Evolutionary conservation across 805 yeast genomes (phyloP), one percentile per base, ranked within the genome.

Genomic region (Metahyphopichia silvanorum): DNA sequence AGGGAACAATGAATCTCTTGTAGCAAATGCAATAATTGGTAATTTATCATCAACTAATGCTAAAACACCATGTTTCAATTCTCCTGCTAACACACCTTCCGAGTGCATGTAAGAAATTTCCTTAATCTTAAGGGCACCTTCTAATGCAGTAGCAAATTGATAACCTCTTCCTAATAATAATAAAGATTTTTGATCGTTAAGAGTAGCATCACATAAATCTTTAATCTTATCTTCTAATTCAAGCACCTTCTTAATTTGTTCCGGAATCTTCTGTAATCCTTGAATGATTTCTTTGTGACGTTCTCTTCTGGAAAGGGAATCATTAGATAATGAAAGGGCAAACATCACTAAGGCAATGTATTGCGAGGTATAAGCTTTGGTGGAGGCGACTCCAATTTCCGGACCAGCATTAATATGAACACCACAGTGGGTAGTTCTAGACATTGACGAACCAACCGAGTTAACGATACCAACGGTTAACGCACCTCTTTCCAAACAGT

Each of bases 351-450:
- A 71, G 0, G 98, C 98, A 60, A 94, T 89, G 62, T 80, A 93
- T 63, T 93, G 99, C 8, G 99, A 93, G 6, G 99, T 93, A 70
- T 93, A 93, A 18, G 98, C 98, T 68, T 93, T 93, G 29, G 99
- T 93, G 9, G 97, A 88, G 8, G 99, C 99, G 47, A 93, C 99
- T 63, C 98, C 98, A 44, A 93, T 93, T 67, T 93, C 99, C 28
- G 98, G 98, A 45, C 99, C 99, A 30, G 98, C 98, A 57, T 93
- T 93, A 59, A 93, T 89, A 62, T 93, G 99, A 36, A 93, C 96
- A 77, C 99, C 99, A 72, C 98, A 93, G 64, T 89, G 95, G 15
- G 99, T 93, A 55, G 80, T 88, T 67, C 99, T 82, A 5, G 98
- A 91, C 61, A 93, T 87, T 25, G 93, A 79, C 4, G 98, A 93